phyloP scores from a whole-genome alignment of 2,329 filamentous ascomycete species.

The Phaeosphaeriaceae sp. region DNA sequence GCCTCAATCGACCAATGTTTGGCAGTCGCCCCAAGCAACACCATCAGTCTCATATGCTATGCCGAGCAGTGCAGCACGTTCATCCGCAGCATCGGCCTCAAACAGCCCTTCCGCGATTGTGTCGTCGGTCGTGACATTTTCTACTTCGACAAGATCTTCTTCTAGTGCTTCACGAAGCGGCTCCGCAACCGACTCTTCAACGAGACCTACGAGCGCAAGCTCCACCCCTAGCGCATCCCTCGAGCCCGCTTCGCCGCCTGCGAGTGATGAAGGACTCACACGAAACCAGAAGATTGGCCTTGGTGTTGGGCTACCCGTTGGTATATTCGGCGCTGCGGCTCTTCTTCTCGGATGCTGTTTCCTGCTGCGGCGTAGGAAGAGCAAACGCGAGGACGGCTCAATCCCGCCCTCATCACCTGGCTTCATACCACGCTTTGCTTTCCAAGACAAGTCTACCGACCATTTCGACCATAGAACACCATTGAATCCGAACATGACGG shows the following conservation, averaged over 20 bases:
- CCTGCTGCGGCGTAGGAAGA: conserved; percentile 32
- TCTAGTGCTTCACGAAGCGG: not conserved
- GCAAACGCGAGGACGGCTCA: conserved; percentile 29
- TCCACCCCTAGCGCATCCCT: conserved; percentile 18
- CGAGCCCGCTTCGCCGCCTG: conserved; percentile 22
- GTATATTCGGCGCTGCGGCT: conserved; percentile 59
- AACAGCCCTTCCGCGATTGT: not conserved
- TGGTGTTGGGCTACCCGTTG: conserved; percentile 3
- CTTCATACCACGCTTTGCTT: conserved; percentile 46
- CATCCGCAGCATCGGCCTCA: conserved; percentile 5
- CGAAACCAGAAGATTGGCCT: conserved; percentile 15
- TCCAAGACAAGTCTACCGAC: conserved; percentile 36
- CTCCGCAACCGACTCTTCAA: not conserved
- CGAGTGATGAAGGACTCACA: conserved; percentile 27
- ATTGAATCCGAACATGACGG: conserved; percentile 25
- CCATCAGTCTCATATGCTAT: conserved; percentile 6
- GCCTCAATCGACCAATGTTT: conserved; percentile 8
- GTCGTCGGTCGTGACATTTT: conserved; percentile 1
- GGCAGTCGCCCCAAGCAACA: conserved; percentile 1
- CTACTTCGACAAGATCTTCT: conserved; percentile 9
- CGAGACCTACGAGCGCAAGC: conserved; percentile 3
- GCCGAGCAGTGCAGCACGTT: conserved; percentile 6
- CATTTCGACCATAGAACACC: conserved; percentile 30
- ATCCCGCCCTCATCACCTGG: conserved; percentile 43
- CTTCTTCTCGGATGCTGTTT: conserved; percentile 34